Base-by-base conservation (phyloP, 2,329 filamentous ascomycete species). In the Trichoderma koningiopsis region DNA sequence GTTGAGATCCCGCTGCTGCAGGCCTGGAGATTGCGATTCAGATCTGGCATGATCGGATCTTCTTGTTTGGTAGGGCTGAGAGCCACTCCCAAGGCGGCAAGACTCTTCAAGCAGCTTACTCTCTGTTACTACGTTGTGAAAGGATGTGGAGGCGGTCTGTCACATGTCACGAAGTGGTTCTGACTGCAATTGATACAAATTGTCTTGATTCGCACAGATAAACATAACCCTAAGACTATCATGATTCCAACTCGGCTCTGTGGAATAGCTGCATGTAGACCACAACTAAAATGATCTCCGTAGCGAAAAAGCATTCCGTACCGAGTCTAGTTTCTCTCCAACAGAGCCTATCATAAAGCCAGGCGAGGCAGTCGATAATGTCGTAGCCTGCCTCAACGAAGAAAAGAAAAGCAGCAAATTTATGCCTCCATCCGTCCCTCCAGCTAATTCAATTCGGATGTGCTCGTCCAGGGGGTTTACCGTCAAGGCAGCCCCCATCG, bases 1-100 rank as follows among this genome's bases (percentile, higher is more conserved):
- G 47, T 59, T 67, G 43, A 59, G 43, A 59, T 47, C 55, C 43
- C 43, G 57, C 40, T 68, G 64, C 56, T 68, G 64, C 56, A 68
- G 43, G 56, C 53, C 56, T 68, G 65, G 43, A 58, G 65, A 68
- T 68, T 33, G 56, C 37, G 43, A n/a, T 19, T 33, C 29, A 27
- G 56, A 59, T 52, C 43, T 58, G 57, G 27, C 35, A 24, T 13
- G 47, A 49, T 49, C 47, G 22, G n/a, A 49, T 49, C 47, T 24
- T 22, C 13, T 16, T 22, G 8, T 13, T 47, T 57, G n/a, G n/a
- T 64, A 68, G 67, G 67, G 67, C 58, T 68, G 67, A 64, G 52
- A 24, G 49, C 22, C 61, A 24, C 29, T 19, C n/a, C 52, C 52
- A 27, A 27, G 53, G 29, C 8, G 53, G 35, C 56, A 37, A 47